These are phyloP conservation scores for Arthroderma uncinatum DNA, from an alignment of 2,329 filamentous ascomycete genomes.

Conservation along the genomic window DNA sequence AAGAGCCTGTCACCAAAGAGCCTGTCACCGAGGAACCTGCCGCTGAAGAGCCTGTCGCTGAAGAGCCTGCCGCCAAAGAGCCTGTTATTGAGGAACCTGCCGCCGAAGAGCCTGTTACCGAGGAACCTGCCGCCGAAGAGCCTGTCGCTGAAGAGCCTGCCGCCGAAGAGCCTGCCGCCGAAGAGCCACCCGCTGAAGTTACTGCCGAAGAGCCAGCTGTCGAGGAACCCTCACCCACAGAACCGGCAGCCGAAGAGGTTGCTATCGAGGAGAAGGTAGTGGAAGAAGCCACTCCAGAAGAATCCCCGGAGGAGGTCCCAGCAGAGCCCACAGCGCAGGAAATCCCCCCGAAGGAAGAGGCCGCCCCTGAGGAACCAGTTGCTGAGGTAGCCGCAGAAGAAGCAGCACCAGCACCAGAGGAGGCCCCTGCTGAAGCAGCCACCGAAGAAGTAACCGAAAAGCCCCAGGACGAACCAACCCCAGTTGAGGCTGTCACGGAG, in stretches of 20 bases:
- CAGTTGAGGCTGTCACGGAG: conserved; percentile 1
- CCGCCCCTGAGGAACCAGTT: conserved; percentile 7
- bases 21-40: conserved; percentile 7
- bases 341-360: too few species aligned
- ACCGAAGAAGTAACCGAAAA: too few species aligned
- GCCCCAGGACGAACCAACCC: not conserved
- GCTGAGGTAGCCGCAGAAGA: conserved; percentile 7
- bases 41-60: not conserved
- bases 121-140: conserved; percentile 12
- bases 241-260: not conserved
- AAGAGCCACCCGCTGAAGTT: conserved; percentile 14
- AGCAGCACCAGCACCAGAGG: conserved; percentile 9
- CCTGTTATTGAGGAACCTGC: conserved; percentile 14
- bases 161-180: conserved; percentile 12
- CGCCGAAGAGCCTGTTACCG: conserved; percentile 12
- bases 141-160: conserved; percentile 14
- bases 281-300: not conserved
- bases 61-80: conserved; percentile 9
- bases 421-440: conserved; percentile 6
- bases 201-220: conserved; percentile 12
- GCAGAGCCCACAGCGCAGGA: too few species aligned
- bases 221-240: conserved; percentile 13
- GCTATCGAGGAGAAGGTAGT: not conserved
- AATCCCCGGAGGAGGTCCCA: conserved; percentile 8
- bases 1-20: conserved; percentile 7